phyloP scores from a whole-genome alignment of 192 early-diverging fungal species.

The Coemansia sp. region DNA sequence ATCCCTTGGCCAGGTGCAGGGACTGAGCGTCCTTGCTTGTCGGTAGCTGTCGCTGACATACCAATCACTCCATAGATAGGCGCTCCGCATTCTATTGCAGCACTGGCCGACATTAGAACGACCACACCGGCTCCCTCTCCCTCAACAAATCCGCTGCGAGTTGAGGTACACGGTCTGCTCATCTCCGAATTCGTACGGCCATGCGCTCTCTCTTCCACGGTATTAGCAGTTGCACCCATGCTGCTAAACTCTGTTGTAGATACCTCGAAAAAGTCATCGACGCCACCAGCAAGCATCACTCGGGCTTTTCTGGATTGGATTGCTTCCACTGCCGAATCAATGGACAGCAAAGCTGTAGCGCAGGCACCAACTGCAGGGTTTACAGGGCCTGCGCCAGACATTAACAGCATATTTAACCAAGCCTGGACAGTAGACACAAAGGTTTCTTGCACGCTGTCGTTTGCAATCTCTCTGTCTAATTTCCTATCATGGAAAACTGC shows the following conservation, averaged over 20 bases:
- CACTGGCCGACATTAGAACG: conserved; percentile 80
- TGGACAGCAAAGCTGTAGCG: conserved; percentile 86
- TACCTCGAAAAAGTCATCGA: conserved; percentile 86
- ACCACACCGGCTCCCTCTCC: conserved; percentile 84
- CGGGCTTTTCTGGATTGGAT: conserved; percentile 87
- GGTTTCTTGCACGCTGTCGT: conserved; percentile 85
- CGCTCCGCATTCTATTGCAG: conserved; percentile 86
- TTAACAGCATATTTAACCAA: conserved; percentile 81
- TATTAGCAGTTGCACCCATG: conserved; percentile 92
- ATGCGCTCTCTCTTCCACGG: conserved; percentile 77
- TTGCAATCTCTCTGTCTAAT: conserved; percentile 75
- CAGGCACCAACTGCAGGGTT: conserved; percentile 77
- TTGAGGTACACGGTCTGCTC: conserved; percentile 85
- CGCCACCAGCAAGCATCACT: conserved; percentile 86
- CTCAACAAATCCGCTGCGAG: conserved; percentile 91
- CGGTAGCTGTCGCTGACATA: conserved; percentile 82
- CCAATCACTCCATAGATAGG: conserved; percentile 89
- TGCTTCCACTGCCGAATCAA: conserved; percentile 89
- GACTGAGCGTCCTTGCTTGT: conserved; percentile 91
- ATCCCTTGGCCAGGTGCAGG: conserved; percentile 92
- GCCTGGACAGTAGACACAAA: conserved; percentile 31
- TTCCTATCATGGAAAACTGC: conserved; percentile 72
- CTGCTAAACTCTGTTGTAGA: conserved; percentile 86
- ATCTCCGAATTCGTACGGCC: conserved; percentile 86
- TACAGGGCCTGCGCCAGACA: conserved; percentile 90